Conservation (phyloP, 148 eudicot genomes). For the Vaccinium myrtillus region DNA sequence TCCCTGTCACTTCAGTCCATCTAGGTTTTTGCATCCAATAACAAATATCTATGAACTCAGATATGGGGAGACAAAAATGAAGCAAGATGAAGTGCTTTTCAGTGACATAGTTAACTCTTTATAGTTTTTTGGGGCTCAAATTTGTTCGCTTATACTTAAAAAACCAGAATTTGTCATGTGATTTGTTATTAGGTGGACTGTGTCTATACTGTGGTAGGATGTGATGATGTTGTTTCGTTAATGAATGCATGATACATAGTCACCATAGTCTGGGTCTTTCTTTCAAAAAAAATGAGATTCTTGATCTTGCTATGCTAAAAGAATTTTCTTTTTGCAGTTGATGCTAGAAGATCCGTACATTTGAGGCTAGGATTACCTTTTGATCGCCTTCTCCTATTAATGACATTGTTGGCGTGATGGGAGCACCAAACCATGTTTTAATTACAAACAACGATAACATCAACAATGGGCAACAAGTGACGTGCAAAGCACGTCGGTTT, state of each 20-base stretch:
- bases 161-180: neutral
- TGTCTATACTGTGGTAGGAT: neutral
- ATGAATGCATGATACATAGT: neutral
- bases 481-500: too few species aligned
- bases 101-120: neutral
- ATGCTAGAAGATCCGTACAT: conserved; percentile 80
- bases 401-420: too few species aligned
- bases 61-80: conserved; percentile 87
- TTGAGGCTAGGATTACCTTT: conserved; percentile 81
- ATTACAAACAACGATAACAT: too few species aligned
- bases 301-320: neutral
- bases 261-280: neutral
- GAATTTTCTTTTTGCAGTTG: conserved; percentile 52
- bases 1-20: conserved; percentile 84
- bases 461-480: too few species aligned
- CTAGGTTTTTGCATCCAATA: conserved; percentile 74
- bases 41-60: conserved; percentile 70
- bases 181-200: neutral
- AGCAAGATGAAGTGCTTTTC: conserved; percentile 60
- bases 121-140: neutral
- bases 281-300: neutral
- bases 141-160: neutral
- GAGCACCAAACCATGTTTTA: too few species aligned
- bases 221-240: neutral
- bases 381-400: conserved; percentile 75